Percentiles rank a stretch among this genome's conserved stretches.
Conservation (phyloP, 768 basidiomycete genomes). For the Stropharia rugosoannulata region DNA sequence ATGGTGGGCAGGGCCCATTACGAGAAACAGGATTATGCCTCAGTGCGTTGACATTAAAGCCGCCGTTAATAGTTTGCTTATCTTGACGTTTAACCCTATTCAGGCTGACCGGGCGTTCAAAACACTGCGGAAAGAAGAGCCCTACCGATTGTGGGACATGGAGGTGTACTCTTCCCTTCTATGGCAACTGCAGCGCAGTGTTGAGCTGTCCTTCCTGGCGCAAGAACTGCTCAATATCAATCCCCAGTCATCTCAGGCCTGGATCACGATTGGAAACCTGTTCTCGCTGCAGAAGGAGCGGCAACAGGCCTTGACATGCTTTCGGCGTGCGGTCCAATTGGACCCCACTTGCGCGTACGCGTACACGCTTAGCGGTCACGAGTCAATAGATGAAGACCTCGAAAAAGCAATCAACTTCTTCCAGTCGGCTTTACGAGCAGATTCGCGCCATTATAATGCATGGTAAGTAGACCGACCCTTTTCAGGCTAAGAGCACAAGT, state of each 20-base stretch:
- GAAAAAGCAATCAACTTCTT: constrained; percentile 92
- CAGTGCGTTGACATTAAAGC: constrained; percentile 54
- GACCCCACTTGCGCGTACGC: constrained; percentile 93
- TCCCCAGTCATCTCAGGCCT: constrained; percentile 82
- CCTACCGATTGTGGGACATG: constrained; percentile 91
- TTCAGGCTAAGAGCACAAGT: constrained; percentile 10
- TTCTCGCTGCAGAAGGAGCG: constrained; percentile 96
- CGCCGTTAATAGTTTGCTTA: constrained; percentile 17
- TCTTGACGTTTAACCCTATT: constrained; percentile 25
- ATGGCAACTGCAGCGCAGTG: constrained; percentile 88
- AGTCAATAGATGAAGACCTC: constrained; percentile 93
- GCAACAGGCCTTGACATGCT: constrained; percentile 90
- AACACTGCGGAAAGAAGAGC: constrained; percentile 77
- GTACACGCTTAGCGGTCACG: constrained; percentile 95
- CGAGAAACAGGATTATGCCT: constrained; percentile 85
- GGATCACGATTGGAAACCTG: constrained; percentile 96
- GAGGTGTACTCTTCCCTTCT: constrained; percentile 94
- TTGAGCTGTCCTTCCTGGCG: constrained; percentile 87
- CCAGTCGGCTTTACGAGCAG: constrained; percentile 86
- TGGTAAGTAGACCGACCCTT: constrained; percentile 60
- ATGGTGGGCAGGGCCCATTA: constrained; percentile 88
- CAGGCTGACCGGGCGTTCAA: constrained; percentile 92
- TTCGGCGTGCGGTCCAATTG: constrained; percentile 86
- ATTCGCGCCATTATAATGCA: constrained; percentile 95
- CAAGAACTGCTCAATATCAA: constrained; percentile 88